Percentiles rank a stretch among this genome's conserved stretches.
Evolutionary conservation across 257 asterid species (phyloP).

Genomic region (Solanum pinnatisectum): DNA sequence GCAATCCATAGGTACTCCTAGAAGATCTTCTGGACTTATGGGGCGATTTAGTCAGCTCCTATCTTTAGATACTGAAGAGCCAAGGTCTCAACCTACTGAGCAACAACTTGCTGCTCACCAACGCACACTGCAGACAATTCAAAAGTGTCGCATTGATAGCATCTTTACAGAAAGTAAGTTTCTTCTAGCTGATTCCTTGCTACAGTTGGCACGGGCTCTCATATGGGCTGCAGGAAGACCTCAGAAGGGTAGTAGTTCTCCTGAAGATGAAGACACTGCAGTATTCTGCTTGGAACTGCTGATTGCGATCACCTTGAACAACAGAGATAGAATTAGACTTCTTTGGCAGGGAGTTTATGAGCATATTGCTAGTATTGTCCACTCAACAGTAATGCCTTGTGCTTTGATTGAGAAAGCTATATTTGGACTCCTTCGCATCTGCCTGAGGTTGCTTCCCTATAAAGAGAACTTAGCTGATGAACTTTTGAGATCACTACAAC

Average conservation of each 20-base stretch:
- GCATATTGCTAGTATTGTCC: slow-evolving; percentile 81
- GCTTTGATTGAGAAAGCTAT: slow-evolving; percentile 90
- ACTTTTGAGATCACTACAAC: slow-evolving; percentile 64
- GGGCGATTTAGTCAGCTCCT: slow-evolving; percentile 91
- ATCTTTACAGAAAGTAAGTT: slow-evolving; percentile 92
- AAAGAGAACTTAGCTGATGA: slow-evolving; percentile 86
- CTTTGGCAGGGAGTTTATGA: slow-evolving; percentile 93
- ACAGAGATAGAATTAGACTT: slow-evolving; percentile 80
- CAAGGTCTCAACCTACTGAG: slow-evolving; percentile 88
- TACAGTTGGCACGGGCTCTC: slow-evolving; percentile 87
- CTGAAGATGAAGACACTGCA: slow-evolving; percentile 93
- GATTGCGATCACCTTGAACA: slow-evolving; percentile 77
- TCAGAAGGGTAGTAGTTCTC: slow-evolving; percentile 73
- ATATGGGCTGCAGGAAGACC: slow-evolving; percentile 94
- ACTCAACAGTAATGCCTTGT: slow-evolving; percentile 85
- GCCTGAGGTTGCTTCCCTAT: slow-evolving; percentile 83
- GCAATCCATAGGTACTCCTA: slow-evolving; percentile 82
- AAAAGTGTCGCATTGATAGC: slow-evolving; percentile 83
- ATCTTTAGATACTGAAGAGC: slow-evolving; percentile 87
- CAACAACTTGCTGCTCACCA: slow-evolving; percentile 97
- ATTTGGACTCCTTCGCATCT: slow-evolving; percentile 85
- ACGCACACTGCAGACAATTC: slow-evolving; percentile 85
- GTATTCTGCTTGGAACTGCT: slow-evolving; percentile 91
- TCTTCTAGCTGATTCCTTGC: slow-evolving; percentile 68
- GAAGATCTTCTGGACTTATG: slow-evolving; percentile 93